These are phyloP conservation scores for Rhododendron simsii DNA, from an alignment of 148 eudicot species.

Conservation along the genomic window DNA sequence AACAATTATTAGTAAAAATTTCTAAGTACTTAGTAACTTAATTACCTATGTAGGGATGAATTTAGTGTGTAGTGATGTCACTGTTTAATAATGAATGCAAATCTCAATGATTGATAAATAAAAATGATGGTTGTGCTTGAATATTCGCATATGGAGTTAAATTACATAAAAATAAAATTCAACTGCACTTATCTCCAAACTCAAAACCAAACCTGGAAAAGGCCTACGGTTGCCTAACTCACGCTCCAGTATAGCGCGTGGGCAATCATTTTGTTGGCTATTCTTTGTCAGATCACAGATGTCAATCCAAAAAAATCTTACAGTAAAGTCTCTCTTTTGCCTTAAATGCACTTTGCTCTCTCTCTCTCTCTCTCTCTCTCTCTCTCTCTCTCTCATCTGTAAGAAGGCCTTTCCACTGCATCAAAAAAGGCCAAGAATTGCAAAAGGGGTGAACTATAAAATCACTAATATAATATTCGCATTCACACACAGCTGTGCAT, in stretches of 20 bases:
- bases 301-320: slow-evolving; percentile 10
- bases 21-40: too few relatives aligned
- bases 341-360: neutral
- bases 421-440: neutral
- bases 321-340: neutral
- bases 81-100: too few relatives aligned
- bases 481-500: neutral
- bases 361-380: neutral
- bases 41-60: too few relatives aligned
- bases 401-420: neutral
- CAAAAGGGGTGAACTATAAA: neutral
- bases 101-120: too few relatives aligned
- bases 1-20: too few relatives aligned
- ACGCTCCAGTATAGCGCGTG: slow-evolving; percentile 1
- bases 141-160: too few relatives aligned
- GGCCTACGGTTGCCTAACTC: neutral
- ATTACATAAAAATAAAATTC: too few relatives aligned
- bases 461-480: neutral
- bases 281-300: slow-evolving; percentile 2
- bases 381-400: slow-evolving; percentile 1
- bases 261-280: neutral
- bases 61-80: too few relatives aligned
- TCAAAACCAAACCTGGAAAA: neutral
- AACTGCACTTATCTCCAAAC: too few relatives aligned
- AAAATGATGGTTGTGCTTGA: too few relatives aligned